phyloP scores from a whole-genome alignment of 257 asterid genomes.

The Gentiana dahurica region DNA sequence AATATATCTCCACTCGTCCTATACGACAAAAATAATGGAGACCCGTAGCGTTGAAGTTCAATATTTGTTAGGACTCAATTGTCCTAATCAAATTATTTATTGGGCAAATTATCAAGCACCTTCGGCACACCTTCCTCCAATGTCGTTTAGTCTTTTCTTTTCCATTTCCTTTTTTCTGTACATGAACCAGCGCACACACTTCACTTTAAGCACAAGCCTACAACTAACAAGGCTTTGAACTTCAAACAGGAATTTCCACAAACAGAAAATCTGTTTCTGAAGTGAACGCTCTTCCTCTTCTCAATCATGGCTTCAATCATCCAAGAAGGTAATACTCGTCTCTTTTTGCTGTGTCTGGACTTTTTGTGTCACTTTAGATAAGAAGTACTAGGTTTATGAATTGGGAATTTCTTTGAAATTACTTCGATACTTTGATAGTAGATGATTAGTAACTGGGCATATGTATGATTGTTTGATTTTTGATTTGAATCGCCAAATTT shows the following conservation, averaged over 20 bases:
- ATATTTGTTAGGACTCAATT: too few species aligned
- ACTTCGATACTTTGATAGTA: too few species aligned
- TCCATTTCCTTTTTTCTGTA: too few species aligned
- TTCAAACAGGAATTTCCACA: constrained; percentile 2
- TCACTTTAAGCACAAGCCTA: constrained; percentile 10
- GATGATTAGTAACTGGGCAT: too few species aligned
- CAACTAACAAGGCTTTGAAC: neutral
- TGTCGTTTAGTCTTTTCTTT: constrained; percentile 15
- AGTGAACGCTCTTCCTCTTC: neutral
- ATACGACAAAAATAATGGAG: too few species aligned
- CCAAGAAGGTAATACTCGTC: constrained; percentile 13
- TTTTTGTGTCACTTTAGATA: neutral
- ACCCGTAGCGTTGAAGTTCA: too few species aligned
- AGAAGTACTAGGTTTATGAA: too few species aligned
- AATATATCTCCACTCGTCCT: too few species aligned
- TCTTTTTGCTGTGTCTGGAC: neutral
- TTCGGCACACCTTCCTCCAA: constrained; percentile 18
- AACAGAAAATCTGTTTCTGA: constrained; percentile 10
- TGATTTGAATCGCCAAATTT: neutral
- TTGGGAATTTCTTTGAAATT: too few species aligned
- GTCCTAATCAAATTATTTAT: too few species aligned
- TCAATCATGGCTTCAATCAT: constrained; percentile 18
- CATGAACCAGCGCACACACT: constrained; percentile 5
- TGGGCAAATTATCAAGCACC: constrained; percentile 2
- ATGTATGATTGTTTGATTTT: too few species aligned